phyloP scores from a whole-genome alignment of 169 alveolate genomes.

The Plasmodium vinckei region DNA sequence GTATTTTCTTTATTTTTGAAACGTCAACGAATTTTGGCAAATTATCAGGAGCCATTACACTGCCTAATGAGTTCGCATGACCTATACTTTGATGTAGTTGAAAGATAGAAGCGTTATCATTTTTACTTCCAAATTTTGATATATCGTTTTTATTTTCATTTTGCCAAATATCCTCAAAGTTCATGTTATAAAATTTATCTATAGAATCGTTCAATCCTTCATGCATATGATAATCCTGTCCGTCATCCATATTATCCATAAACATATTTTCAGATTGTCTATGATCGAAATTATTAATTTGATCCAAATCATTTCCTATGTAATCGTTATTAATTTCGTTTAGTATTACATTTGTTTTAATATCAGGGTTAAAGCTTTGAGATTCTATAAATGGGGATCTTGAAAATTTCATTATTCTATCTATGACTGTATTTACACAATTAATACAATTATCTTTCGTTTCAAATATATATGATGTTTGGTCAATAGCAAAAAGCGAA shows the following conservation, averaged over 20 bases:
- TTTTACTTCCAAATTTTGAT: slow-evolving; percentile 37
- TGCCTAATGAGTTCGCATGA: slow-evolving; percentile 28
- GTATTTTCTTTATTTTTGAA: slow-evolving; percentile 46
- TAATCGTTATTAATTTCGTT: slow-evolving; percentile 50
- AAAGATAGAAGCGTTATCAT: slow-evolving; percentile 24
- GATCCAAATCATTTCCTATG: slow-evolving; percentile 32
- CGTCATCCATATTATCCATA: slow-evolving; percentile 54
- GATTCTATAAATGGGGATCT: slow-evolving; percentile 11
- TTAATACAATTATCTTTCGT: slow-evolving; percentile 66
- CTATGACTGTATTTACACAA: slow-evolving; percentile 69
- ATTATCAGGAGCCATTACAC: slow-evolving; percentile 26
- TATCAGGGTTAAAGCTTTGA: slow-evolving; percentile 1
- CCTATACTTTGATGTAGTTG: slow-evolving; percentile 28
- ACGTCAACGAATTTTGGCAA: slow-evolving; percentile 69
- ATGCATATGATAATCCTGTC: slow-evolving; percentile 39
- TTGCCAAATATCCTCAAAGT: slow-evolving; percentile 70
- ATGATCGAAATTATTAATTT: slow-evolving; percentile 16
- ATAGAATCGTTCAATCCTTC: slow-evolving; percentile 61
- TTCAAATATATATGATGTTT: slow-evolving; percentile 70
- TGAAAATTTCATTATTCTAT: slow-evolving; percentile 68
- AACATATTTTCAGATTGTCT: slow-evolving; percentile 18
- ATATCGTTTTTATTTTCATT: slow-evolving; percentile 38
- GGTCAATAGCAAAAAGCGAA: slow-evolving; percentile 66
- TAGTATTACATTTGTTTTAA: slow-evolving; percentile 38
- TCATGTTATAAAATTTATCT: slow-evolving; percentile 71